Evolutionary conservation across 352 stramenopile species (phyloP).

Genomic region (Halophytophthora batemanensis): DNA sequence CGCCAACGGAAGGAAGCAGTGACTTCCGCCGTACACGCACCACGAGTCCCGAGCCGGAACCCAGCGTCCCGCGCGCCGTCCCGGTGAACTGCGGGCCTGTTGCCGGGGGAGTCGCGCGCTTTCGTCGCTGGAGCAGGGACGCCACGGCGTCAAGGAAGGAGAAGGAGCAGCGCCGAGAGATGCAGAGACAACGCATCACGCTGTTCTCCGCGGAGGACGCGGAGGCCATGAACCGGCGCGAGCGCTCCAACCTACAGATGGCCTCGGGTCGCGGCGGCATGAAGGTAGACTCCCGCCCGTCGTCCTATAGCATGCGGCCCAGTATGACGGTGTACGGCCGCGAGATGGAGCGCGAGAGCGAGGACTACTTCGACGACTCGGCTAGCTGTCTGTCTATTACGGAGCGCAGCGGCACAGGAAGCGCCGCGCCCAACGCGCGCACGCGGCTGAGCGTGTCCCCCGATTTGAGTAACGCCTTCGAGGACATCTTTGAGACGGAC

Average conservation of each 20-base stretch:
- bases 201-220: constrained; percentile 72
- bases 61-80: too few species aligned
- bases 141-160: neutral
- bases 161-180: constrained; percentile 1
- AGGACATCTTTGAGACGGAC: constrained; percentile 85
- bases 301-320: constrained; percentile 55
- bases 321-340: constrained; percentile 64
- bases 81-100: too few species aligned
- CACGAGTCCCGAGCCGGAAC: too few species aligned
- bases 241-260: constrained; percentile 38
- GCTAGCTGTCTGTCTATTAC: constrained; percentile 43
- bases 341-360: constrained; percentile 36
- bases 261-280: constrained; percentile 24
- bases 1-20: too few species aligned
- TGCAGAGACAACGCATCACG: constrained; percentile 64
- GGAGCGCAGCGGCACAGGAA: constrained; percentile 41
- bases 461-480: constrained; percentile 66
- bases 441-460: constrained; percentile 63
- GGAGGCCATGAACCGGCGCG: constrained; percentile 64
- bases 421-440: constrained; percentile 20
- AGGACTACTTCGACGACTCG: constrained; percentile 58
- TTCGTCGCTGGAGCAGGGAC: too few species aligned
- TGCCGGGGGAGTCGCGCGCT: too few species aligned
- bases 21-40: too few species aligned
- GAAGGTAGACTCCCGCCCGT: constrained; percentile 31